Evolutionary conservation across 208 protist species (phyloP), one percentile per base, ranked within the genome.

Genomic region (Acanthamoeba lenticulata): DNA sequence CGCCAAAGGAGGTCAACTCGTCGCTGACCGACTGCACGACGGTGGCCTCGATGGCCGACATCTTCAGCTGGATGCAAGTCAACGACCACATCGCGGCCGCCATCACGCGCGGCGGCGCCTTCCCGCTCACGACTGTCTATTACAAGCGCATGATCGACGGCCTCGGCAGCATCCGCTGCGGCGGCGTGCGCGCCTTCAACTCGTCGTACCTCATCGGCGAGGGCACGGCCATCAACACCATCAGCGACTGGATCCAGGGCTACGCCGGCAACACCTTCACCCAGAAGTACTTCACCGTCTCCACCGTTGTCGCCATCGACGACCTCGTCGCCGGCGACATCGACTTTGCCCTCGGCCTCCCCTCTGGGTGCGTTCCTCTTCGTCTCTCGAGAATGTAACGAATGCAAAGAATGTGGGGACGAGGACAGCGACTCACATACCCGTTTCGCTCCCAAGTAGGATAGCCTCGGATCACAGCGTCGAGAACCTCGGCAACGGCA

Each of bases 181-280:
- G 83, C 27, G 83, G 83, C 2, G 55, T 67, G 4, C 45, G 83
- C 15, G 83, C 83, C 19, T 90, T 90, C 27, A 67, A 90, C 38
- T 52, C 83, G 2, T 57, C 83, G 17, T 90, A 90, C 21, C 27
- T 90, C 19, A 90, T 90, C 21, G 83, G 83, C 19, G 83, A 90
- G 83, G 83, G 83, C 29, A 67, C 55, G 36, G 40, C 49, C 3
- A 90, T 90, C 55, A 38, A 62, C 83, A 67, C 83, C 0, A 62
- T 90, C 45, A 65, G 83, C 83, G 83, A 90, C 9, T 90, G 83
- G 83, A 90, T 90, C 34, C 83, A 90, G 83, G 83, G 83, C 83
- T 90, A 90, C 83, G 38, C 11, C 47, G 45, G 49, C 83, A 90
- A 90, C 55, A 90, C 83, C 5, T 90, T 90, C 83, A 90, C 42